Base-by-base conservation (phyloP, 495 filamentous ascomycete genomes). In the Aspergillus nidulans region DNA sequence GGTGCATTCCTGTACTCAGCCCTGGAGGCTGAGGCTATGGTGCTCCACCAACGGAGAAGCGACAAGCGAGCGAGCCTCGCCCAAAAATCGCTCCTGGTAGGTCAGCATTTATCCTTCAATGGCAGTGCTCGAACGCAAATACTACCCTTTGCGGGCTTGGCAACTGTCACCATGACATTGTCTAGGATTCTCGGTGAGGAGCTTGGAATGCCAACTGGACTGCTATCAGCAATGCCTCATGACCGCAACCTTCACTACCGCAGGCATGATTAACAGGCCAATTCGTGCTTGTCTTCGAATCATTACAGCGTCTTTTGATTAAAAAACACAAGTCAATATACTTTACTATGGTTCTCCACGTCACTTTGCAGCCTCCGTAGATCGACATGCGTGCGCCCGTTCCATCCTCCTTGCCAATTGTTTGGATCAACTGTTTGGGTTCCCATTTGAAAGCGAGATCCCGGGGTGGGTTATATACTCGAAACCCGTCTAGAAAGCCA, bases 401-500 rank as follows among this genome's bases (percentile, higher is more conserved):
- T 48, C 46, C 51, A 41, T 25, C 8, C 30, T 44, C 60, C 57
- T 57, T 57, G 58, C 57, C 52, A 55, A 52, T 53, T 47, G 48
- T 55, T 60, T 44, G 55, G 53, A 39, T 47, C 12, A 19, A 45
- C 34, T 49, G 41, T n/a, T n/a, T n/a, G n/a, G n/a, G n/a, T n/a
- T n/a, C n/a, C n/a, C n/a, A n/a, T n/a, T n/a, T n/a, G n/a, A n/a
- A n/a, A n/a, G n/a, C 28, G 46, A 41, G 34, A 57, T 36, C 34
- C 38, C 46, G 43, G 36, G 36, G n/a, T 41, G 42, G 18, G 26
- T 34, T 13, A 63, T 60, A 28, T 60, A 60, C 40, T 39, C 55
- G 54, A 60, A 60, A 60, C 57, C 32, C 34, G 42, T 43, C 25
- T 19, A 47, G 21, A 41, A 36, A 42, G 43, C 18, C 13, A 25